Base-by-base conservation (phyloP, 2,329 filamentous ascomycete genomes). In the Mycosphaerella sp. region DNA sequence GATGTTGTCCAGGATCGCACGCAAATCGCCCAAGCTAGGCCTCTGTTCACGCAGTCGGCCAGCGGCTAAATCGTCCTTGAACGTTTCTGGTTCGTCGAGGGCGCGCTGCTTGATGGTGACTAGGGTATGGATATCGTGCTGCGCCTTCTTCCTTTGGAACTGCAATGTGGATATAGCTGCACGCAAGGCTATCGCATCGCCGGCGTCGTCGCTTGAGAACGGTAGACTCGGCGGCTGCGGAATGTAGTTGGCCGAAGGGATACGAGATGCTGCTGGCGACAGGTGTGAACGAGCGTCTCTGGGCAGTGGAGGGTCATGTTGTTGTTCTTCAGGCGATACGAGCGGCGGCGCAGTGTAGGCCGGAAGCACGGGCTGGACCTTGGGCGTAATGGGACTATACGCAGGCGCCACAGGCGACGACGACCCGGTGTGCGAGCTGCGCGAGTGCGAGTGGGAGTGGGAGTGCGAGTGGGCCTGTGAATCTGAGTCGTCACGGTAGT, bases 111-210 rank as follows among this genome's bases (percentile, higher is more conserved):
- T 91, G 62, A 87, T 79, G 51, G 75, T 74, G 59, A 83, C 79
- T 30, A 96, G 75, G 0, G 79, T 73, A 59, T 80, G 78, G 45
- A 96, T 83, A 70, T 96, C 90, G 41, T 80, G 79, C 44, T 82
- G 74, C 36, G 88, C 88, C 66, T 86, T 86, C 64, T 84, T 82
- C 57, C 84, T 84, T 73, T 97, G 91, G 58, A 95, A 77, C 71
- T 95, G 89, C 41, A 97, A 75, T 45, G 95, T 83, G 7, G 87
- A 85, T 54, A 96, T 89, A 41, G 90, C 87, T 21, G 86, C 87
- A 59, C 85, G 84, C 53, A 96, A 77, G 4, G 91, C 91, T 54
- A 96, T 85, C 18, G 86, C 89, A 73, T 97, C 91, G 6, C 88
- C 84, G 64, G 95, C 95, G 44, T 75, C 71, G 53, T 69, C 71